Base-by-base conservation (phyloP, 306 rosid genomes). In the Cucurbita pepo region DNA sequence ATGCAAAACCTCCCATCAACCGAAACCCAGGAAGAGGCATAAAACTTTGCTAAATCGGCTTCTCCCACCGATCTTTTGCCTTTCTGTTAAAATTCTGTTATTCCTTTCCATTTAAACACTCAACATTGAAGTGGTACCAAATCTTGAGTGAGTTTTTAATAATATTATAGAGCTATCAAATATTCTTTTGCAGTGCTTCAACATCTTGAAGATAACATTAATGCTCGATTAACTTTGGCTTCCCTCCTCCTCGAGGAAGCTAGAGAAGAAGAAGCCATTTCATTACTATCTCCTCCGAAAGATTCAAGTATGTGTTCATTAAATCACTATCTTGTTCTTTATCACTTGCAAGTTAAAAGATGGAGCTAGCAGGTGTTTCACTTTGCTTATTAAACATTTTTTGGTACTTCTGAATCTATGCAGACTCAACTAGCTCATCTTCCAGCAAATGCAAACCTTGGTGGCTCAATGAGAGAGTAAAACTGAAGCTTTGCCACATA, bases 191-290 rank as follows among this genome's bases (percentile, higher is more conserved):
- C 88, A 90, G 97, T 88, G 62, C 78, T 93, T 6, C 81, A 88
- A 83, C 80, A 81, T 51, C 80, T 83, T 62, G 77, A 82, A 69
- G 88, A 87, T 78, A 81, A 93, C 77, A 81, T 90, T 78, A 88
- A 86, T 79, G 86, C 88, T 8, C 87, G 98, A 16, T 82, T 93
- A 61, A 80, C 84, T 76, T 83, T 93, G 84, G 87, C 94, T 78
- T 90, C 94, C 77, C 88, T 93, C 79, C 90, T 93, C 36, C 87
- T 93, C 63, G 97, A 90, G 80, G 94, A 93, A 78, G 86, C 73
- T 78, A 87, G 82, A 77, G 85, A 76, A 72, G 91, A 86, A 75
- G 98, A 93, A 77, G 98, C 91, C 65, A 85, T 88, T 77, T 82
- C 84, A 14, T 80, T 93, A 83, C 80, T 90, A 56, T 84, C 91